Percentiles rank a stretch among this genome's conserved stretches.
These are phyloP conservation scores for Phragmites australis DNA, from an alignment of 176 grass and related monocot genomes.

Conservation along the genomic window DNA sequence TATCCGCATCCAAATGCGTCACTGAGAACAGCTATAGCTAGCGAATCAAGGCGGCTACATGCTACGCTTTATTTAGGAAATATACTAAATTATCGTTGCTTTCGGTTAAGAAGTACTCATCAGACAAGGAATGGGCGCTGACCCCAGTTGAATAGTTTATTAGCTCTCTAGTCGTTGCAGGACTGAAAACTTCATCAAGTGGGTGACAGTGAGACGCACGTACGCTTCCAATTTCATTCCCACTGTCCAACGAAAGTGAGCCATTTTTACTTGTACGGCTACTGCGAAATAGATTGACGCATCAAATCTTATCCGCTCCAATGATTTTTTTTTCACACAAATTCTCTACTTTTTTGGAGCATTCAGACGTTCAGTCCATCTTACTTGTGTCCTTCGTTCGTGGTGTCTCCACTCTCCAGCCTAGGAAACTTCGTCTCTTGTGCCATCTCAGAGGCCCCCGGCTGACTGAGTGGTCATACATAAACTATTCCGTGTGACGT, in stretches of 20 bases:
- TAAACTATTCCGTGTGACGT: background rate
- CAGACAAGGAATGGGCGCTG: slow-evolving; percentile 19
- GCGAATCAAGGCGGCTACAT: background rate
- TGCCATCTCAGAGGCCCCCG: background rate
- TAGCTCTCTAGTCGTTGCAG: background rate
- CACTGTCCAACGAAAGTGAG: slow-evolving; percentile 3
- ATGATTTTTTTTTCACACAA: too few relatives aligned
- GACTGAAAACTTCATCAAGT: slow-evolving; percentile 13
- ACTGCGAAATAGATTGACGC: too few relatives aligned
- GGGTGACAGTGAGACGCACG: background rate
- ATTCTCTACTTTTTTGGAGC: too few relatives aligned
- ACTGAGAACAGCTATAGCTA: background rate
- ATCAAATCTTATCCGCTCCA: too few relatives aligned
- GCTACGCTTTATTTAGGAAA: too few relatives aligned
- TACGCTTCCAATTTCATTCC: slow-evolving; percentile 5
- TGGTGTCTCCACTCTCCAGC: background rate
- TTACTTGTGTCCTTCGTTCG: background rate
- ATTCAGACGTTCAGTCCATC: background rate
- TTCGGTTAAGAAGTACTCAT: slow-evolving; percentile 29
- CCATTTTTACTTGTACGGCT: background rate
- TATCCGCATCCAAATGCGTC: slow-evolving; percentile 20
- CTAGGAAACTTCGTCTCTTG: slow-evolving; percentile 19
- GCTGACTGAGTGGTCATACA: background rate
- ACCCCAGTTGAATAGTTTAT: too few relatives aligned
- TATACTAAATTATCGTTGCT: background rate